phyloP scores from a whole-genome alignment of 257 asterid genomes.

The Leptodermis oblonga region DNA sequence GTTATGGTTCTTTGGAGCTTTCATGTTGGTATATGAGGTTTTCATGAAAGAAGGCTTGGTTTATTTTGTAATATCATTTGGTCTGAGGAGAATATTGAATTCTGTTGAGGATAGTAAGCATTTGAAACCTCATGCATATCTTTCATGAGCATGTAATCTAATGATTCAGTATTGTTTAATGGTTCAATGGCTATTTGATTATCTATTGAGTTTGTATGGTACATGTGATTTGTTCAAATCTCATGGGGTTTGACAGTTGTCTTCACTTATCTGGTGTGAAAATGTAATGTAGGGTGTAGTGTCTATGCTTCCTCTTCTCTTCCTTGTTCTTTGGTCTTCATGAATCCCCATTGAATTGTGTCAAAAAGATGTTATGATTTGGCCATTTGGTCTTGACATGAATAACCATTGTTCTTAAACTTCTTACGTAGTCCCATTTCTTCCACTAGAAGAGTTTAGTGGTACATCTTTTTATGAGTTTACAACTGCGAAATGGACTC shows the following conservation, averaged over 20 bases:
- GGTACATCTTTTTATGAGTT: too few relatives aligned
- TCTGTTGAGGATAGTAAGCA: not conserved
- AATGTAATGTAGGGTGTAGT: not conserved
- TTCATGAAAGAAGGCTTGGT: not conserved
- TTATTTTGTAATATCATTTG: not conserved
- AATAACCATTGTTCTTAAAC: too few relatives aligned
- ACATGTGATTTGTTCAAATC: not conserved
- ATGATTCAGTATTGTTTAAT: not conserved
- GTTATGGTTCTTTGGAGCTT: not conserved
- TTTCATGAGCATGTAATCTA: not conserved
- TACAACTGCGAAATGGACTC: too few relatives aligned
- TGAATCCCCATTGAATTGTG: too few relatives aligned
- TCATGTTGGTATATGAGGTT: not conserved
- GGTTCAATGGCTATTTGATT: not conserved
- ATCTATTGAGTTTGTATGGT: not conserved
- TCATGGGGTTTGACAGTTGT: not conserved
- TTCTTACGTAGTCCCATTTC: too few relatives aligned
- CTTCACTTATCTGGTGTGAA: not conserved
- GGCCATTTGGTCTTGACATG: not conserved
- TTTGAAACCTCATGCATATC: not conserved
- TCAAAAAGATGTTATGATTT: too few relatives aligned
- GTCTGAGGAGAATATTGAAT: not conserved
- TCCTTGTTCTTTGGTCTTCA: not conserved
- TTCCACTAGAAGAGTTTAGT: too few relatives aligned
- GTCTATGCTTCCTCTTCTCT: not conserved